phyloP scores from a whole-genome alignment of 208 protist species.

The Wallacemonas sp. region DNA sequence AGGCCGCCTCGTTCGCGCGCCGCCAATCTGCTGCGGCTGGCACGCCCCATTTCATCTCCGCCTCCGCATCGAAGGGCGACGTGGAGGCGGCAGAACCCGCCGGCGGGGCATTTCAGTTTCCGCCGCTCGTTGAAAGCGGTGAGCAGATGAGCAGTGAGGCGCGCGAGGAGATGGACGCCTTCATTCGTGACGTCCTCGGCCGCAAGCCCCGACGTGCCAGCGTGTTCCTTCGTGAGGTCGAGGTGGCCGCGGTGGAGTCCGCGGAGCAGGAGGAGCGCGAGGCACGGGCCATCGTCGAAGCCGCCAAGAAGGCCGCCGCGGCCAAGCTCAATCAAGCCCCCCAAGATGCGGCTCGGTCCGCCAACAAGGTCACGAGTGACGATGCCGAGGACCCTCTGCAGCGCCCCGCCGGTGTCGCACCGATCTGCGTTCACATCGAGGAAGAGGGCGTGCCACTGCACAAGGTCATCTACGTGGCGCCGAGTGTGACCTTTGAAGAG shows the following conservation, averaged over 20 bases:
- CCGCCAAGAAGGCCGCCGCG: background rate
- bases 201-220: background rate
- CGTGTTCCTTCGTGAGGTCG: background rate
- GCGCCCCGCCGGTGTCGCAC: background rate
- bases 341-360: background rate
- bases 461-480: slow-evolving; percentile 2
- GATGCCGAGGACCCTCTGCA: background rate
- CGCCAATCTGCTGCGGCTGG: background rate
- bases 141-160: background rate
- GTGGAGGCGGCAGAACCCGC: background rate
- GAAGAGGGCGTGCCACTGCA: background rate
- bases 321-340: background rate
- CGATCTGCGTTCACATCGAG: slow-evolving; percentile 5
- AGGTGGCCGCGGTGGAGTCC: background rate
- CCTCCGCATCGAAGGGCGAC: background rate
- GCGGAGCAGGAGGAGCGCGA: slow-evolving; percentile 1
- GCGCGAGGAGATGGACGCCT: background rate
- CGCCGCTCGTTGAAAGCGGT: background rate
- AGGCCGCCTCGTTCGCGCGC: background rate
- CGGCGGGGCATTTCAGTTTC: background rate
- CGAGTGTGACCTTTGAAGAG: background rate
- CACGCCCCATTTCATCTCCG: too few relatives aligned
- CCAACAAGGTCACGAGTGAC: background rate
- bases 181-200: background rate
- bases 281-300: background rate